A percentile compares a stretch with the other conserved stretches of the same genome.
Conservation (phyloP, 2,329 filamentous ascomycete species). For the Paracamarosporium sp. region DNA sequence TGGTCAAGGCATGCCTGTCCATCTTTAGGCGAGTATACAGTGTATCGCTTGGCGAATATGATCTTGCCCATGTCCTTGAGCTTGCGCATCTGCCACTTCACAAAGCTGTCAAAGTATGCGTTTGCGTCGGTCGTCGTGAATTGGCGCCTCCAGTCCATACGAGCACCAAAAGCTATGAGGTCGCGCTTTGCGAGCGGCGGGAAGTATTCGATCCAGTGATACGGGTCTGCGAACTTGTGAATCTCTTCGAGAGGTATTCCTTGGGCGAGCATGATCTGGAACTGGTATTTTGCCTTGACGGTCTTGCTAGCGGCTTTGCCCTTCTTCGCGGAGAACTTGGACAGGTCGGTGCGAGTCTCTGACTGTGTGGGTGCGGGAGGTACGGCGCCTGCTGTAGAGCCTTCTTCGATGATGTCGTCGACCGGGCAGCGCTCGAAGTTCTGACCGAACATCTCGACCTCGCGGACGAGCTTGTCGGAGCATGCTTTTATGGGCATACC, state of each 20-base stretch:
- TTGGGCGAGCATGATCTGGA: conserved; percentile 91
- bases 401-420: conserved; percentile 51
- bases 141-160: conserved; percentile 91
- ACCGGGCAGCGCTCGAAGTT: conserved; percentile 77
- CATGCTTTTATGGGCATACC: conserved; percentile 96
- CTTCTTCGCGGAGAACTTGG: conserved; percentile 84
- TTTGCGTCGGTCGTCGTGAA: conserved; percentile 97
- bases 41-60: conserved; percentile 91
- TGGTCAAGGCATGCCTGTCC: conserved; percentile 89
- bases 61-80: conserved; percentile 90
- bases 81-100: conserved; percentile 96
- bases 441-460: conserved; percentile 86
- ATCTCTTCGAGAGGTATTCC: conserved; percentile 90
- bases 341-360: conserved; percentile 77
- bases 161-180: conserved; percentile 80
- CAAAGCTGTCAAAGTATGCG: conserved; percentile 94
- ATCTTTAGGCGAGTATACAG: conserved; percentile 87
- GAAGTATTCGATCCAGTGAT: conserved; percentile 91
- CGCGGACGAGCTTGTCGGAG: conserved; percentile 90
- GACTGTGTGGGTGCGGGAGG: conserved; percentile 68
- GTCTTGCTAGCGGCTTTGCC: conserved; percentile 86
- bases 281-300: conserved; percentile 94
- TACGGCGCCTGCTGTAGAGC: conserved; percentile 52
- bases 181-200: conserved; percentile 81
- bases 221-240: conserved; percentile 89